Evolutionary conservation across 1,139 yeast genomes (phyloP), one percentile per base, ranked within the genome.

Genomic region (Hansenula sp.): DNA sequence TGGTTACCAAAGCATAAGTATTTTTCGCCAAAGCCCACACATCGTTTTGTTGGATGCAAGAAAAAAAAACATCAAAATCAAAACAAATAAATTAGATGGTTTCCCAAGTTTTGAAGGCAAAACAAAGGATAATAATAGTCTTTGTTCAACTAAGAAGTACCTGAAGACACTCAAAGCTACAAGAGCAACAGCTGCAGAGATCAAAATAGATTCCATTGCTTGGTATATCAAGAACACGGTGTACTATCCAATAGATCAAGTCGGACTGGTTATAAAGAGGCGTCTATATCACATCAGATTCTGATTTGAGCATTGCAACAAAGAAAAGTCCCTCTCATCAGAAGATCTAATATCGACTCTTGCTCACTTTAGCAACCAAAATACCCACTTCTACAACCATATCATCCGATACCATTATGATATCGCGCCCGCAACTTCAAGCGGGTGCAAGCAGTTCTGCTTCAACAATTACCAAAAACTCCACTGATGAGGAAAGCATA

Each of bases 371-470:
- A 9, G 32, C 32, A 30, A 13, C 17, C 8, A 3, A 18, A 17
- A 13, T 31, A 8, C n/a, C 32, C 32, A n/a, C 33, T 16, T 31
- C 8, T 31, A 7, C 17, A 19, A 13, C 13, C 28, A 35, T 16
- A 24, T 7, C 30, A 12, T 21, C 41, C 12, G 27, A 29, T 11
- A 15, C 17, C 19, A 31, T 6, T 9, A 41, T 41, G 43, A 36
- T 41, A 35, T 36, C 39, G 40, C 43, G 43, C 36, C 40, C 43
- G 33, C 36, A 32, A 16, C 32, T 41, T 5, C 35, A 36, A 19
- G 33, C 43, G 33, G 43, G 43, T 16, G 35, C 30, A 4, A 31
- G 21, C 25, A 33, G 36, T 25, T 35, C 38, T 25, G 38, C 38
- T 25, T 16, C 30, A 10, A 35, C 38, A 10, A 35, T 35, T 7